Conservation (phyloP, 78 protist species). For the Dictyostelium brefeldianum region DNA sequence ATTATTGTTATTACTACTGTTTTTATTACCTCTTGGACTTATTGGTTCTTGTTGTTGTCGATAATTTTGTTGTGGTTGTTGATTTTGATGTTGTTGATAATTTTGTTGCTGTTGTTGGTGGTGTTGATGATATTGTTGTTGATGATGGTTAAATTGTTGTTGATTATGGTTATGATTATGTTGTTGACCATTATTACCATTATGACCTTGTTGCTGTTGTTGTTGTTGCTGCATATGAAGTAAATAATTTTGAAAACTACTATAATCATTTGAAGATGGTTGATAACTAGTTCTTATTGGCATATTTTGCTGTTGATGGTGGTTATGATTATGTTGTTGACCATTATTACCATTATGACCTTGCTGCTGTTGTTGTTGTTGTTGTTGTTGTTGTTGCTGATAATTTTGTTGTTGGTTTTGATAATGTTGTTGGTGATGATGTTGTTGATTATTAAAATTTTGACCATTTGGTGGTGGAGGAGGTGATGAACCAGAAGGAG, state of each 20-base stretch:
- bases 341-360: too few species aligned
- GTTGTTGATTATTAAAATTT: too few species aligned
- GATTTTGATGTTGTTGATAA: slow-evolving; percentile 5
- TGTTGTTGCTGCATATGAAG: not conserved
- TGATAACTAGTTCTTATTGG: not conserved
- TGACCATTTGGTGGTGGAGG: too few species aligned
- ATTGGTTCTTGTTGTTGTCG: slow-evolving; percentile 1
- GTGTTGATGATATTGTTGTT: not conserved
- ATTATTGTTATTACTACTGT: slow-evolving; percentile 14
- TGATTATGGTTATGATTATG: not conserved
- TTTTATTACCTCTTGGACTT: not conserved
- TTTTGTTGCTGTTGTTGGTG: slow-evolving; percentile 7
- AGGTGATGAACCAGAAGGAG: too few species aligned
- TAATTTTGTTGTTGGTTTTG: too few species aligned
- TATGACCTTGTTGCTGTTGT: not conserved
- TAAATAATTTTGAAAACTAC: not conserved
- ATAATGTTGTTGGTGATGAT: too few species aligned
- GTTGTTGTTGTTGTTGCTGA: too few species aligned
- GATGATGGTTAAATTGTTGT: not conserved
- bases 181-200: not conserved
- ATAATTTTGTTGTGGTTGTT: not conserved
- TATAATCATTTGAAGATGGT: not conserved
- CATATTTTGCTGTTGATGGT: not conserved
- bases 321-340: not conserved
- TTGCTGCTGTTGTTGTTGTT: not conserved